Percentiles rank a stretch among this genome's conserved stretches.
phyloP scores from a whole-genome alignment of 2,329 filamentous ascomycete genomes.

The Diaporthe vaccinii region DNA sequence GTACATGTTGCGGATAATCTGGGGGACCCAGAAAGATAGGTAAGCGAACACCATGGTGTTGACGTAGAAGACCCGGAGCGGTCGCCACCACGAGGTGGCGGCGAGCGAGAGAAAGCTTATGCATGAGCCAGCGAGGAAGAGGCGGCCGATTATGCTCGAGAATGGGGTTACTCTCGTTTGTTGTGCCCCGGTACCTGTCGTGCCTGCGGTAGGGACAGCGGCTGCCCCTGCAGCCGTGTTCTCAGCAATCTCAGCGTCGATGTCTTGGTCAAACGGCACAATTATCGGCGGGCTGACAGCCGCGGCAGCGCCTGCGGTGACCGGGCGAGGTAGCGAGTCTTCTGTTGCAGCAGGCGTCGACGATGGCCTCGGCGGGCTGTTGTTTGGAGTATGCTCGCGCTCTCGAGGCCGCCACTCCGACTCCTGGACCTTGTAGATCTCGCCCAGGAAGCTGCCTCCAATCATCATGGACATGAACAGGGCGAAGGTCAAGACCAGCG shows the following conservation, averaged over 20 bases:
- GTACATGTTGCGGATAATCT: constrained; percentile 90
- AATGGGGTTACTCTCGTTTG: constrained; percentile 56
- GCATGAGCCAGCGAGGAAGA: constrained; percentile 67
- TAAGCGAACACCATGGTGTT: constrained; percentile 79
- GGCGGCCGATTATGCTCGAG: constrained; percentile 68
- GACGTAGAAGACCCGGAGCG: constrained; percentile 68
- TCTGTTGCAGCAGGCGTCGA: constrained; percentile 45
- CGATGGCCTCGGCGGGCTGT: constrained; percentile 45
- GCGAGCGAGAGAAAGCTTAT: constrained; percentile 71
- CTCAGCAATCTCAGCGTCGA: constrained; percentile 71
- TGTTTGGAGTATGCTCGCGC: constrained; percentile 49
- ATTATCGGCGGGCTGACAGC: constrained; percentile 64
- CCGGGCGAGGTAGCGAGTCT: constrained; percentile 56
- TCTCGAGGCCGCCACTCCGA: constrained; percentile 64
- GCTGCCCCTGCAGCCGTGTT: constrained; percentile 49
- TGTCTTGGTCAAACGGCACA: constrained; percentile 73
- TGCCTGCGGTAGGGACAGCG: constrained; percentile 51
- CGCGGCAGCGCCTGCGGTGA: constrained; percentile 49
- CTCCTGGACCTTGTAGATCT: constrained; percentile 73
- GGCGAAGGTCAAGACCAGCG: constrained; percentile 65
- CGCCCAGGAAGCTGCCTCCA: constrained; percentile 69
- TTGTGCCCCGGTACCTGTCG: constrained; percentile 48
- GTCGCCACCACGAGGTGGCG: constrained; percentile 71
- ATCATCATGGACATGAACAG: constrained; percentile 70
- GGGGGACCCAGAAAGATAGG: constrained; percentile 91